Percentiles rank a stretch among this genome's conserved stretches.
These are phyloP conservation scores for Bryopsis sp. DNA, from an alignment of 139 green algal species.

Conservation along the genomic window DNA sequence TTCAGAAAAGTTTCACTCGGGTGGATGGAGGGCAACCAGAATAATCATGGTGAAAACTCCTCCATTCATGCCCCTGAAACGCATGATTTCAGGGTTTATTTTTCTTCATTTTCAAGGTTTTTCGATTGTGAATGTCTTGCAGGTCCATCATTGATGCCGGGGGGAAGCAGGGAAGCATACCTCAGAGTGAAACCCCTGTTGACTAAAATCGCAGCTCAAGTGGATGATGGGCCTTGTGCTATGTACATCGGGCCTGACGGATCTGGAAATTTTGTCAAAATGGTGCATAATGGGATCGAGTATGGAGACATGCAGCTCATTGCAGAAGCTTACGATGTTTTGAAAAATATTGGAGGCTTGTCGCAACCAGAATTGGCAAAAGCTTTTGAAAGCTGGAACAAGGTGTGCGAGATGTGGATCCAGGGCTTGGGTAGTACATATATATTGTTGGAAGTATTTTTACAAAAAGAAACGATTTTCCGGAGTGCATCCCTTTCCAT, in stretches of 20 bases:
- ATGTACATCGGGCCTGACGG: conserved; percentile 59
- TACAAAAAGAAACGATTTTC: too few relatives aligned
- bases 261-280: conserved; percentile 87
- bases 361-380: conserved; percentile 86
- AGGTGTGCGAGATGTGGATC: too few relatives aligned
- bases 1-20: too few relatives aligned
- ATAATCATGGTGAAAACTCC: too few relatives aligned
- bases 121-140: neutral
- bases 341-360: conserved; percentile 87
- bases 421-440: conserved; percentile 76
- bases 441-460: too few relatives aligned
- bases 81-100: too few relatives aligned
- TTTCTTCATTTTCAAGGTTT: neutral
- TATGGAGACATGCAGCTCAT: conserved; percentile 95
- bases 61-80: too few relatives aligned
- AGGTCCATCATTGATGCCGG: conserved; percentile 92
- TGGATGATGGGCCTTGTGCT: conserved; percentile 71
- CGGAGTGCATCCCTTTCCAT: too few relatives aligned
- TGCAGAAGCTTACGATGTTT: conserved; percentile 93
- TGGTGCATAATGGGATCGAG: conserved; percentile 94
- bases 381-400: conserved; percentile 90
- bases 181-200: conserved; percentile 61
- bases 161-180: conserved; percentile 79
- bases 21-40: too few relatives aligned
- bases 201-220: conserved; percentile 63